Evolutionary conservation across 2,329 filamentous ascomycete genomes (phyloP), one percentile per base, ranked within the genome.

Genomic region (Eutypa lata): DNA sequence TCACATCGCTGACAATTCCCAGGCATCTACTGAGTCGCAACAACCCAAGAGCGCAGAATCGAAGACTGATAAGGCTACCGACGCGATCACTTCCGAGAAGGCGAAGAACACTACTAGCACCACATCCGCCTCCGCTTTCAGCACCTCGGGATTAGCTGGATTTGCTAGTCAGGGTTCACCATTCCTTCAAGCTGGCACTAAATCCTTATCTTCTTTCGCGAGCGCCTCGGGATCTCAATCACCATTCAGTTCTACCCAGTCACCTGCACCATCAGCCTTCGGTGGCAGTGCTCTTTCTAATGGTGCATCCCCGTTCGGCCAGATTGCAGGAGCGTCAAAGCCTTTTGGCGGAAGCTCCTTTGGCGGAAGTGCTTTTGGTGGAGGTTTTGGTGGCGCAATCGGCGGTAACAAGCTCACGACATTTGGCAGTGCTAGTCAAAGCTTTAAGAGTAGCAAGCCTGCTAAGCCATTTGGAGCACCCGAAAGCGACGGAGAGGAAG

Each of bases 401-500:
- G 71, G 72, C 40, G 64, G 68, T 3, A 61, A 79, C 4, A 80
- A 78, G 56, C 70, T 91, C 10, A 79, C 80, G 2, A 88, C 81
- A 60, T 96, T 96, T 70, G 90, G 86, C 42, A 84, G 86, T 45
- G 79, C 84, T 21, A 82, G 79, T 48, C 72, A 73, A 35, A 73
- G 71, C 13, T 71, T 80, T 38, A 79, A 76, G 63, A 82, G 75
- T 53, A 77, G 78, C 54, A 89, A 89, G 68, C 77, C 83, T 14
- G 78, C 80, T 3, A 90, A 83, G 69, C 81, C 90, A 0, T 94
- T 96, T 66, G 91, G 91, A 31, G 88, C 90, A 13, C 83, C 89
- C 1, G 85, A 86, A 38, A 87, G 83, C 54, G 84, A 76, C n/a
- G 71, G 71, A 11, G 70, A 68, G 2, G 73, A 71, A 3, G 70